Conservation (phyloP, 345 rosid genomes). For the Limnanthes douglasii region DNA sequence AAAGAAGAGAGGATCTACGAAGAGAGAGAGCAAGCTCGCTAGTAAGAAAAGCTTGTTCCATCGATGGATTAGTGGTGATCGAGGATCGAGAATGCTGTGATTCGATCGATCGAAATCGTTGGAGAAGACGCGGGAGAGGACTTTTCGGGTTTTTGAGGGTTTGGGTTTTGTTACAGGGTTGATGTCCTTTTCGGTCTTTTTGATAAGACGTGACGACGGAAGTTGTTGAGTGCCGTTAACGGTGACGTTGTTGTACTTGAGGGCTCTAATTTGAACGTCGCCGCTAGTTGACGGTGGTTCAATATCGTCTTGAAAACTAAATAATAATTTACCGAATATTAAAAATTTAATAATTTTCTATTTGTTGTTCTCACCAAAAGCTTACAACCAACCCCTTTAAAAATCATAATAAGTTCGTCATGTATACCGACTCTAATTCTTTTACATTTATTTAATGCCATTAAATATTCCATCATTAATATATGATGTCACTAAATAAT, state of each 20-base stretch:
- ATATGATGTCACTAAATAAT: no score
- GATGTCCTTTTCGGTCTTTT: constrained; percentile 13
- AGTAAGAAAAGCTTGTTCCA: constrained; percentile 71
- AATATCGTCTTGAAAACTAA: constrained; percentile 48
- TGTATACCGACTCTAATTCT: no score
- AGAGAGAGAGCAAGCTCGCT: constrained; percentile 60
- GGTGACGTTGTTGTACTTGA: constrained; percentile 29
- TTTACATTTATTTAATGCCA: no score
- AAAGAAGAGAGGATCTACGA: constrained; percentile 74
- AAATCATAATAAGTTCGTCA: no score
- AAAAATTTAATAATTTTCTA: no score
- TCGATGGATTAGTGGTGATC: constrained; percentile 34
- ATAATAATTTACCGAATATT: no score
- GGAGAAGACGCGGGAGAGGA: constrained; percentile 57
- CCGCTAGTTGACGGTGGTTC: no score
- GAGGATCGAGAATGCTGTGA: constrained; percentile 62
- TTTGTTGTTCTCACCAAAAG: no score
- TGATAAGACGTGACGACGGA: no score
- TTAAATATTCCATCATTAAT: no score
- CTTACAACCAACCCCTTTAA: no score
- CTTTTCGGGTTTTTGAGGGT: constrained; percentile 54
- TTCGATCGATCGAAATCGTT: constrained; percentile 55
- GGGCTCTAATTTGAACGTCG: no score
- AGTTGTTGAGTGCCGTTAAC: constrained; percentile 34
- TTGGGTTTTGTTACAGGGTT: constrained; percentile 15